These are phyloP conservation scores for Francoa sonchifolia DNA, from an alignment of 441 rosid species.

Conservation along the genomic window DNA sequence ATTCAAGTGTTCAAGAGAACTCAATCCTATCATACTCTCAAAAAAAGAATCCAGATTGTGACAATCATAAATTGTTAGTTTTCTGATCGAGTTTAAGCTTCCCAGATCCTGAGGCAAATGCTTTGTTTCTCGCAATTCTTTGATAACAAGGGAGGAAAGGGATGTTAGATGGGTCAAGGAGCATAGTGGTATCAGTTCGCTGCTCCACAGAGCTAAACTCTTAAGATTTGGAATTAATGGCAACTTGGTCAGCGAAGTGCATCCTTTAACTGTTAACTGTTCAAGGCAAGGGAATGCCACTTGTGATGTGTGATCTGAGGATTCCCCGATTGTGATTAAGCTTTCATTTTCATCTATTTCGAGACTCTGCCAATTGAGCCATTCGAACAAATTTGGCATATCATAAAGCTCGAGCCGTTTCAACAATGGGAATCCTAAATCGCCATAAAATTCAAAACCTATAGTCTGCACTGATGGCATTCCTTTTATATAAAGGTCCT, in stretches of 20 bases:
- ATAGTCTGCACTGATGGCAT: constrained; percentile 6
- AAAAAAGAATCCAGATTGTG: constrained; percentile 1
- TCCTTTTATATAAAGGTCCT: constrained; percentile 8
- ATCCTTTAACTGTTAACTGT: constrained; percentile 8
- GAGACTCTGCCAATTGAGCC: no score
- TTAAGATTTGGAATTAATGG: constrained; percentile 10
- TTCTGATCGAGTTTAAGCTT: background rate
- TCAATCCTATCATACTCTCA: background rate
- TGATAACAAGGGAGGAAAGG: constrained; percentile 8
- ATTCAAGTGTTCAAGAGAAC: constrained; percentile 9
- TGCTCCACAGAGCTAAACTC: constrained; percentile 11
- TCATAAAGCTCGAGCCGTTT: constrained; percentile 11
- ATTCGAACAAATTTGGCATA: constrained; percentile 7
- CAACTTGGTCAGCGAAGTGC: constrained; percentile 1
- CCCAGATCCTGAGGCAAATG: background rate
- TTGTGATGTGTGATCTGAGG: background rate
- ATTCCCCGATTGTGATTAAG: background rate
- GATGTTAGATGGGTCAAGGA: constrained; percentile 4
- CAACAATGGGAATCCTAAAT: constrained; percentile 11
- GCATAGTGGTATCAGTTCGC: background rate
- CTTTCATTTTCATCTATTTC: no score
- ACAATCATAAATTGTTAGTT: constrained; percentile 6
- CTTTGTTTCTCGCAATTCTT: constrained; percentile 2
- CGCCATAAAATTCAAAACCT: constrained; percentile 9
- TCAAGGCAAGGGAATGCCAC: constrained; percentile 14